Evolutionary conservation across 345 rosid species (phyloP).

Genomic region (Atalantia buxifolia): DNA sequence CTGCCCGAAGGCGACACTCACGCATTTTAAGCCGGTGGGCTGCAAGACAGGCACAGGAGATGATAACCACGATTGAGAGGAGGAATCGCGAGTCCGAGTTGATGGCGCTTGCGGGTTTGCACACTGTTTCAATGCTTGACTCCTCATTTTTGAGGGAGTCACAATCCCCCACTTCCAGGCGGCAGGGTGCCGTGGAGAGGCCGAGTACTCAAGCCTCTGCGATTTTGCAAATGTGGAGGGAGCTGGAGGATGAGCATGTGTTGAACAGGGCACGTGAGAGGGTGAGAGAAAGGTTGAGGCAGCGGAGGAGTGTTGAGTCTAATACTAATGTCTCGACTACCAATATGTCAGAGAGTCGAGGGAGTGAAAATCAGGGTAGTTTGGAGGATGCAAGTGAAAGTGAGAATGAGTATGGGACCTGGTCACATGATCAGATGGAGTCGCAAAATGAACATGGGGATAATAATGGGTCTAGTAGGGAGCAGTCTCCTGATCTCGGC

Average conservation of each 20-base stretch:
- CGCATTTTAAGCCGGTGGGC: slow-evolving; percentile 91
- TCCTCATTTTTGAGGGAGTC: slow-evolving; percentile 93
- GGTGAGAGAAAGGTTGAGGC: slow-evolving; percentile 83
- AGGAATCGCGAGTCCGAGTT: slow-evolving; percentile 93
- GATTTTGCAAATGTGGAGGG: slow-evolving; percentile 98
- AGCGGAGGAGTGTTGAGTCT: slow-evolving; percentile 52
- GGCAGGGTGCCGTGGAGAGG: slow-evolving; percentile 75
- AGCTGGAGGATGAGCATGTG: slow-evolving; percentile 95
- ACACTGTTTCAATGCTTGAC: slow-evolving; percentile 94
- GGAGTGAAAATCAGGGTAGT: slow-evolving; percentile 68
- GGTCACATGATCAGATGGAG: slow-evolving; percentile 66
- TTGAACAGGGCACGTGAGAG: slow-evolving; percentile 81
- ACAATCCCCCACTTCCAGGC: slow-evolving; percentile 65
- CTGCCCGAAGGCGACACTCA: slow-evolving; percentile 82
- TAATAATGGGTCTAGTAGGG: slow-evolving; percentile 70
- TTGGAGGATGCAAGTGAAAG: slow-evolving; percentile 70
- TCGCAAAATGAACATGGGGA: slow-evolving; percentile 47
- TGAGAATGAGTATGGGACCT: slow-evolving; percentile 79
- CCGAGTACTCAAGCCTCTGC: slow-evolving; percentile 87
- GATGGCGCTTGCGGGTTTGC: slow-evolving; percentile 95
- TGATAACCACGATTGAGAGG: slow-evolving; percentile 96
- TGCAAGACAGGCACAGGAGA: slow-evolving; percentile 96
- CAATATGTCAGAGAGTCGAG: slow-evolving; percentile 51
- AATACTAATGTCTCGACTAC: slow-evolving; percentile 46
- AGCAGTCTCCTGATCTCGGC: slow-evolving; percentile 90